Evolutionary conservation across 331 rosid genomes (phyloP), one percentile per base, ranked within the genome.

Genomic region (Prunus yedoensis): DNA sequence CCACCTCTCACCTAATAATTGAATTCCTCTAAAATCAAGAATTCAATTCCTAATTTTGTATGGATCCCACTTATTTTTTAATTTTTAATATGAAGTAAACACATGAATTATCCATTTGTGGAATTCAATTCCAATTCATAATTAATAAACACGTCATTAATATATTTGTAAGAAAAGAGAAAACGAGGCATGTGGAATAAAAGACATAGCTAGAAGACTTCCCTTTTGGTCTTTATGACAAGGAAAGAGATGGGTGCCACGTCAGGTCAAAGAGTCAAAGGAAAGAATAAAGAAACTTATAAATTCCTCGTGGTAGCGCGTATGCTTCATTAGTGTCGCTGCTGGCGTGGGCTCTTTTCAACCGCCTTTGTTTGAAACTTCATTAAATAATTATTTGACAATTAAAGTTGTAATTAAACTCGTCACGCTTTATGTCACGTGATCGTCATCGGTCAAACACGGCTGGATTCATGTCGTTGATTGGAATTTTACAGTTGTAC

Each of bases 251-350:
- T 1, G 79, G 13, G 63, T 60, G 85, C 84, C 80, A 70, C 78
- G 81, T 72, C 23, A 11, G 77, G 90, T 71, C 80, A 80, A 83
- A 43, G 6, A 60, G 87, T 86, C 75, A 70, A 43, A 28, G 0
- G 3, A 12, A 3, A 20, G 4, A 27, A 17, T 28, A n/a, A 32
- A 32, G 38, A 32, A 32, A 32, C 38, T 32, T 57, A 30, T 12
- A 1, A 8, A 18, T 4, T 32, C 71, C 85, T 84, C 80, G 80
- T 84, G 87, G 81, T 75, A 59, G 17, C 5, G 71, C 16, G 15
- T 28, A 0, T 4, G 27, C 21, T 5, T 47, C 78, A 64, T 84
- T 84, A 56, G 88, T 85, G 90, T 81, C 81, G 21, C 14, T 21
- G 75, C 68, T 68, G 71, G 50, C 68, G 78, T 71, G 58, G 58